Evolutionary conservation across 192 early-diverging fungal species (phyloP), one percentile per base, ranked within the genome.

Genomic region (Tieghemiomyces parasiticus): DNA sequence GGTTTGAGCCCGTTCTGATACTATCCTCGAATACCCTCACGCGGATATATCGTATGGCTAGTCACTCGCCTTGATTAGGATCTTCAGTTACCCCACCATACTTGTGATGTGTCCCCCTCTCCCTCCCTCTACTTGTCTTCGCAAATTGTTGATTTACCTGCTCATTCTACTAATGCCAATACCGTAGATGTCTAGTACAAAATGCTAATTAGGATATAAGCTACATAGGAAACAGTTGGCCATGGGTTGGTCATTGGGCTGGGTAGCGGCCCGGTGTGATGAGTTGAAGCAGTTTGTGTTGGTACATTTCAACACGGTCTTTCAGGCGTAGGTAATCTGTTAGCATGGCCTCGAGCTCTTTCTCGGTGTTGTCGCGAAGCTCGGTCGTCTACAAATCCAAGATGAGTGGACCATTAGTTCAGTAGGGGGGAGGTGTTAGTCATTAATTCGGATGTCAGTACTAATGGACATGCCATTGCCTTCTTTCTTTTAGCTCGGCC

Each of bases 241-340:
- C n/a, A n/a, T 42, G 16, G 38, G 38, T 42, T 42, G 16, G 38
- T 42, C 8, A 42, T 6, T 10, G 38, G 16, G 38, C 6, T 6
- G 16, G 16, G 16, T 16, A 10, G 16, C 8, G 38, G 6, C 6
- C 6, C 38, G 6, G 16, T 6, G 38, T 10, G 16, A 42, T 42
- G 16, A 10, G 16, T 42, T 56, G 54, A 33, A 35, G 31, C 33
- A 56, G 33, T 31, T 56, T 16, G 54, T 56, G 54, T 34, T 56
- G 54, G 24, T 56, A 56, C 54, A 56, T 56, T 19, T 30, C 28
- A 26, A 56, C 54, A 26, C 33, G 54, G 10, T 56, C 31, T 19
- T 56, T 56, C 14, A 56, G 34, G 0, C 54, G 54, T 9, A 34
- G 16, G 34, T 56, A 56, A 35, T 56, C 54, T 13, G 29, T 34